Conservation (phyloP, 2,329 filamentous ascomycete species). For the Botrytis galanthina region DNA sequence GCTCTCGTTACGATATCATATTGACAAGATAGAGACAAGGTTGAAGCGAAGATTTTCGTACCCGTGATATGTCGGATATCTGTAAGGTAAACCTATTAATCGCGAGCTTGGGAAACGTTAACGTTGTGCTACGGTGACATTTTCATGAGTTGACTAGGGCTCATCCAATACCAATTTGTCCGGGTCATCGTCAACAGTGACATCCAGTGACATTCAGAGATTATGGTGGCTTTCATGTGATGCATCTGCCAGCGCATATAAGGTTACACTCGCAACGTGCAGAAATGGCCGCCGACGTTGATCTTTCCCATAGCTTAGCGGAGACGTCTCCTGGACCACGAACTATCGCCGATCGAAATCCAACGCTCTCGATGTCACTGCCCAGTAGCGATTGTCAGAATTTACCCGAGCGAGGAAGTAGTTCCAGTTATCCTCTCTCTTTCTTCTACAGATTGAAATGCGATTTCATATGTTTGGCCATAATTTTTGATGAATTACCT, state of each 20-base stretch:
- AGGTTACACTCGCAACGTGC: background rate
- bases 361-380: background rate
- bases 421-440: background rate
- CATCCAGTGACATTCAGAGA: background rate
- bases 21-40: background rate
- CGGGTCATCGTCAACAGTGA: background rate
- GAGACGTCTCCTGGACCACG: background rate
- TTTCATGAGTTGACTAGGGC: background rate
- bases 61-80: background rate
- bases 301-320: background rate
- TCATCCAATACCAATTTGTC: background rate
- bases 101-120: background rate
- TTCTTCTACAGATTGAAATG: background rate
- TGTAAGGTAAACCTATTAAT: background rate
- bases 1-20: background rate
- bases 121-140: constrained; percentile 5
- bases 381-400: background rate
- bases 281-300: background rate
- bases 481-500: background rate
- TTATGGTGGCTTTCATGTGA: background rate
- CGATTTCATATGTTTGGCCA: background rate
- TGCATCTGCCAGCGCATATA: background rate
- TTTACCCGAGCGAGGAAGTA: background rate
- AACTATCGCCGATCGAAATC: background rate
- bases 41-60: no score